Percentiles rank a stretch among this genome's conserved stretches.
Evolutionary conservation across 257 asterid genomes (phyloP).

Genomic region (Voacanga thouarsii): DNA sequence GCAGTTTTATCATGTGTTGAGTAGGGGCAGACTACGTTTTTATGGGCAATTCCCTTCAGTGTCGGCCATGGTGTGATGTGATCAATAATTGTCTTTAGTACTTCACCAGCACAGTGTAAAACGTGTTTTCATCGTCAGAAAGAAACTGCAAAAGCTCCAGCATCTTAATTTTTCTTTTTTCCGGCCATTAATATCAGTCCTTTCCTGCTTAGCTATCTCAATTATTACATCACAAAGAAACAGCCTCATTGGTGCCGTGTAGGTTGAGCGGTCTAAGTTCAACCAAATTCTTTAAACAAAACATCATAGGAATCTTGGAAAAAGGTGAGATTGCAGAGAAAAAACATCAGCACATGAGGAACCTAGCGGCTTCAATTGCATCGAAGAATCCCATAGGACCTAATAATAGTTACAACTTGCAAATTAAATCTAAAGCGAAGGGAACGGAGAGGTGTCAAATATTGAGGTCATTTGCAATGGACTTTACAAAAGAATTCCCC

Average conservation of each 20-base stretch:
- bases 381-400: conserved; percentile 34
- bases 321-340: not conserved
- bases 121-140: not conserved
- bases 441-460: conserved; percentile 24
- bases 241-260: not conserved
- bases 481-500: conserved; percentile 56
- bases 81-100: conserved; percentile 2
- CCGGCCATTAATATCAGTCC: not conserved
- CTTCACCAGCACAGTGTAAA: not conserved
- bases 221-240: not conserved
- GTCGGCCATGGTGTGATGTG: not conserved
- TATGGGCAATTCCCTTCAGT: not conserved
- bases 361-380: conserved; percentile 23
- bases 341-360: not conserved
- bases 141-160: not conserved
- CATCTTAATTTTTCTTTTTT: not conserved
- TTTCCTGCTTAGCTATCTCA: not conserved
- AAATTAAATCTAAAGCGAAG: conserved; percentile 28
- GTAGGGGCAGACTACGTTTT: not conserved
- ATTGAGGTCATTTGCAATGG: conserved; percentile 30
- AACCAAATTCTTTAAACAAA: not conserved
- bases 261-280: not conserved
- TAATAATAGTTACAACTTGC: conserved; percentile 45
- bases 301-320: not conserved
- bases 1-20: not conserved